These are phyloP conservation scores for Aspergillus carlsbadensis DNA, from an alignment of 495 filamentous ascomycete genomes.

Conservation along the genomic window DNA sequence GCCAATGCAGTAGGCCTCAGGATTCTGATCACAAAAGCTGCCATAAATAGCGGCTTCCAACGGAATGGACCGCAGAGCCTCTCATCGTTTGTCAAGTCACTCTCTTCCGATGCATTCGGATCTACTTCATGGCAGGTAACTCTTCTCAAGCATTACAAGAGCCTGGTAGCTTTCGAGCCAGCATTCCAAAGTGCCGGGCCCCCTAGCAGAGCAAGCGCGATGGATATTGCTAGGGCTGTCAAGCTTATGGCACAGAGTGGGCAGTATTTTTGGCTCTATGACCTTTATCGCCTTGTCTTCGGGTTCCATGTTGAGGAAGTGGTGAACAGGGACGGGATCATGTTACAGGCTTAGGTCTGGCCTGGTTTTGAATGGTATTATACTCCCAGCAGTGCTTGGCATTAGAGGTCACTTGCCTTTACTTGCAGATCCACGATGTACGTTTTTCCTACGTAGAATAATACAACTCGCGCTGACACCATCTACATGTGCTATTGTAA, in stretches of 20 bases:
- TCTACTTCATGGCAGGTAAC: slow-evolving; percentile 64
- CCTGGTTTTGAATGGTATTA: no score
- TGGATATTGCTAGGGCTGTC: slow-evolving; percentile 74
- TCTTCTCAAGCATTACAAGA: slow-evolving; percentile 74
- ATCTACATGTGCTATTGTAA: no score
- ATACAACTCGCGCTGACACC: no score
- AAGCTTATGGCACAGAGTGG: slow-evolving; percentile 67
- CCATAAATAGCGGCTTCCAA: slow-evolving; percentile 73
- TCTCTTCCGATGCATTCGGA: slow-evolving; percentile 77
- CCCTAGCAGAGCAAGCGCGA: slow-evolving; percentile 57
- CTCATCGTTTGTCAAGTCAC: slow-evolving; percentile 69
- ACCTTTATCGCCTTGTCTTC: slow-evolving; percentile 82
- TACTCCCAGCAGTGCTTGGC: no score
- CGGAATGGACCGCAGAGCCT: slow-evolving; percentile 47
- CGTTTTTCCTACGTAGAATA: no score
- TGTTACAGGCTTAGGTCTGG: slow-evolving; percentile 42
- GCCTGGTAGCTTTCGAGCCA: slow-evolving; percentile 67
- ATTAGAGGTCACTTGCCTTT: no score
- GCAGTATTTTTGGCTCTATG: slow-evolving; percentile 71
- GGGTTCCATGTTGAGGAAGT: slow-evolving; percentile 78
- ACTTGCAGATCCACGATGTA: no score
- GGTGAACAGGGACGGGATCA: slow-evolving; percentile 50
- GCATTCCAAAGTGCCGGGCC: slow-evolving; percentile 60
- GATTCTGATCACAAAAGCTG: slow-evolving; percentile 75
- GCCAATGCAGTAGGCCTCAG: slow-evolving; percentile 71